Conservation (phyloP, 208 protist species). For the Crithidia thermophila region DNA sequence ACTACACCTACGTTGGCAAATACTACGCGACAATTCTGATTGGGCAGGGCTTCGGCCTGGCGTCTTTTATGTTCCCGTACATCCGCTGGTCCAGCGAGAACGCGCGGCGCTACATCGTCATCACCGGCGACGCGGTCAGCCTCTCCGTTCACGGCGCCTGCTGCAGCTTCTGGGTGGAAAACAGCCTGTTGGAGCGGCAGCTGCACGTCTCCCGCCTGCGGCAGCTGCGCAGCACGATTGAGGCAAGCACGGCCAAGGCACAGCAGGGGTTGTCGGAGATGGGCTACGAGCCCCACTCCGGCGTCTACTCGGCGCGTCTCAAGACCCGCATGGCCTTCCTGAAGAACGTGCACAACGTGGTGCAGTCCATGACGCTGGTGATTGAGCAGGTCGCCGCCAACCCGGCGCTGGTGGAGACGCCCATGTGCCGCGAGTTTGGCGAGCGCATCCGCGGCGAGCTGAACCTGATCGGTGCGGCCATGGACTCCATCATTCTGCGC, state of each 20-base stretch:
- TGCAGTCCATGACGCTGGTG: conserved; percentile 75
- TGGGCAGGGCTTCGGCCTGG: conserved; percentile 71
- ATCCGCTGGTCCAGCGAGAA: conserved; percentile 87
- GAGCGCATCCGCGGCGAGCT: conserved; percentile 55
- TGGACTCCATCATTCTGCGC: conserved; percentile 78
- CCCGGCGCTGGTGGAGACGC: conserved; percentile 66
- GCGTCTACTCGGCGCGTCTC: conserved; percentile 62
- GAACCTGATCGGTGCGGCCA: conserved; percentile 57
- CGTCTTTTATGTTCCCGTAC: conserved; percentile 77
- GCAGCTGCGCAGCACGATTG: conserved; percentile 66
- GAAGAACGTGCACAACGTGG: conserved; percentile 52
- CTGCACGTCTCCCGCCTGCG: conserved; percentile 73
- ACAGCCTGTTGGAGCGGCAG: conserved; percentile 68
- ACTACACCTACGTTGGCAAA: conserved; percentile 61
- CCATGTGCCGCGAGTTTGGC: conserved; percentile 71
- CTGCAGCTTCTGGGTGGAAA: conserved; percentile 75
- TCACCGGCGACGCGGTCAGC: conserved; percentile 77
- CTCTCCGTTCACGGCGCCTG: conserved; percentile 79
- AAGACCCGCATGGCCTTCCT: conserved; percentile 65
- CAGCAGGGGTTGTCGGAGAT: conserved; percentile 54
- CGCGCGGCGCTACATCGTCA: conserved; percentile 65
- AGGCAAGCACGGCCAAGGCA: conserved; percentile 55
- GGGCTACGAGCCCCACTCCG: conserved; percentile 83
- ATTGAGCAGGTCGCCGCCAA: conserved; percentile 73
- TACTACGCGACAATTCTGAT: conserved; percentile 82